Evolutionary conservation across 2,329 filamentous ascomycete species (phyloP).

Genomic region (Arthroderma sp.): DNA sequence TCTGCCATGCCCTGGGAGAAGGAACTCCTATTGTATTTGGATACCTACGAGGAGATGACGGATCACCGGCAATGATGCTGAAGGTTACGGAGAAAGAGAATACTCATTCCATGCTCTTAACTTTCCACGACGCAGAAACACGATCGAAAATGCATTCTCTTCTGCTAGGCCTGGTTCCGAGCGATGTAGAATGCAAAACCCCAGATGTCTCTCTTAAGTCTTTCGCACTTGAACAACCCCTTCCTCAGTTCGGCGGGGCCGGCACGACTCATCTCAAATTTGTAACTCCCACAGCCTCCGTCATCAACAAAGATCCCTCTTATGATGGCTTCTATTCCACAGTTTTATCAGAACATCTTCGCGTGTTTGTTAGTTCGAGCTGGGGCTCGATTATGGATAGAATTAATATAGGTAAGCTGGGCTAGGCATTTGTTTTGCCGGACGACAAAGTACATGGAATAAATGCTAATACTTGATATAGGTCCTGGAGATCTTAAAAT

Average conservation of each 20-base stretch:
- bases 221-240: slow-evolving; percentile 46
- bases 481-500: slow-evolving; percentile 60
- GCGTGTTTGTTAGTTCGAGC: slow-evolving; percentile 61
- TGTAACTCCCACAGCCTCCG: slow-evolving; percentile 26
- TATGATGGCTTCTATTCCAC: slow-evolving; percentile 50
- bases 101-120: slow-evolving; percentile 60
- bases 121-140: slow-evolving; percentile 61
- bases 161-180: slow-evolving; percentile 58
- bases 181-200: slow-evolving; percentile 55
- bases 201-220: slow-evolving; percentile 54
- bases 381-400: slow-evolving; percentile 71
- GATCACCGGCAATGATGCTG: slow-evolving; percentile 55
- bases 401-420: slow-evolving; percentile 52
- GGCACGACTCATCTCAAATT: slow-evolving; percentile 24
- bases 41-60: slow-evolving; percentile 58
- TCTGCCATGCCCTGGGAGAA: slow-evolving; percentile 56
- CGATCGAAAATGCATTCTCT: slow-evolving; percentile 58
- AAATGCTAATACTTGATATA: slow-evolving; percentile 10
- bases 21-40: slow-evolving; percentile 62
- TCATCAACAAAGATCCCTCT: slow-evolving; percentile 57
- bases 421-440: too few relatives aligned
- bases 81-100: slow-evolving; percentile 53
- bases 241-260: slow-evolving; percentile 17
- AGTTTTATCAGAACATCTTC: slow-evolving; percentile 62
- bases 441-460: too few relatives aligned